Base-by-base conservation (phyloP, 371 early-diverging fungal genomes). In the Umbelopsis sp. region DNA sequence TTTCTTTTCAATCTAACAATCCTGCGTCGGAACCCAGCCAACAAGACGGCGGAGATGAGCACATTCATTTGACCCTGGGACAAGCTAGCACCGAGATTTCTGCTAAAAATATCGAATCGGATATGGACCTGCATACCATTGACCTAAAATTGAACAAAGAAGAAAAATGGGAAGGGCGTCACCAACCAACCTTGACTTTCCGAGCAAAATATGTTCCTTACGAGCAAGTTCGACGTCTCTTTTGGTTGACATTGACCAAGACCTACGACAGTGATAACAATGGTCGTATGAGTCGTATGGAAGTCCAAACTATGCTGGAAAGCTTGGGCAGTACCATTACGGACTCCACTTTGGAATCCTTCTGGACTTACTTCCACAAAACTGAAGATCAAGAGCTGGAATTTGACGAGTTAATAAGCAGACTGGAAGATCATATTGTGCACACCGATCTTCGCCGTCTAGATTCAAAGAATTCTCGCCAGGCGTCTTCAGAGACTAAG, bases 301-400 rank as follows among this genome's bases (percentile, higher is more conserved):
- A 89, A 68, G 76, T 93, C 4, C 78, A 80, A 25, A 86, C 92
- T 20, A 86, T 92, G 88, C 78, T 93, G 24, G 91, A 89, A 38
- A 81, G 85, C 53, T 74, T 93, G 24, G 90, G 88, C 2, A 85
- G 86, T 22, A 88, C 82, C 3, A 80, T 90, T n/a, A 81, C 86
- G 0, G 87, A 86, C 50, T 82, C 87, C 45, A 86, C 89, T 0
- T 83, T 91, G 11, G 81, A 85, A 46, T 71, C 65, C 7, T 85
- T 88, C 69, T 91, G 89, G 78, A 63, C 67, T 4, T 76, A 76
- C 2, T 80, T 78, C 57, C 74, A 73, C 25, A 89, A 88, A 63
- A 57, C 57, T 16, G 57, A 57, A 6, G 77, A 80, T 35, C 85
- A 86, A 1, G 82, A 77, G 38, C 50, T 53, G 16, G 67, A 70